phyloP scores from a whole-genome alignment of 805 yeast species.

The Barnettozyma siamensis region DNA sequence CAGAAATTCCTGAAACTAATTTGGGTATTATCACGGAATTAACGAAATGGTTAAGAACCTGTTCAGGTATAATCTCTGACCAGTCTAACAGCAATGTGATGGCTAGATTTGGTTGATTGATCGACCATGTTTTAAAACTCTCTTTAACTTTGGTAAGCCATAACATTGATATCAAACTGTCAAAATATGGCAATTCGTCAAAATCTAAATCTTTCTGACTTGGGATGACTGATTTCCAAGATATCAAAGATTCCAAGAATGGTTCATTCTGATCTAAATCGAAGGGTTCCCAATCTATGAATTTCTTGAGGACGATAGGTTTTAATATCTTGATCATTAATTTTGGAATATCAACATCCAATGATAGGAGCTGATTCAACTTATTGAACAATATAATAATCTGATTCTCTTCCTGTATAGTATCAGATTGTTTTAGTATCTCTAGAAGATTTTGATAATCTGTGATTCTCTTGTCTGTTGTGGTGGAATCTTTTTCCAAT shows the following conservation, averaged over 20 bases:
- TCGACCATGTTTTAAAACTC: slow-evolving; percentile 32
- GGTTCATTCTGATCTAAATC: slow-evolving; percentile 24
- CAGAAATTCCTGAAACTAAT: slow-evolving; percentile 28
- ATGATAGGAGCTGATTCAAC: background rate
- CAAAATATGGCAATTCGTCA: slow-evolving; percentile 25
- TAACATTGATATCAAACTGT: slow-evolving; percentile 28
- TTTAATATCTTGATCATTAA: slow-evolving; percentile 19
- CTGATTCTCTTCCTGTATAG: background rate
- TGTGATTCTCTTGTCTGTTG: background rate
- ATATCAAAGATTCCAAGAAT: slow-evolving; percentile 26
- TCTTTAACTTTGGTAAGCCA: slow-evolving; percentile 32
- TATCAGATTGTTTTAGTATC: background rate
- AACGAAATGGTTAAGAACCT: slow-evolving; percentile 26
- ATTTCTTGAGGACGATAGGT: slow-evolving; percentile 11
- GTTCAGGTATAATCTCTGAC: slow-evolving; percentile 31
- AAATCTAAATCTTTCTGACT: slow-evolving; percentile 1
- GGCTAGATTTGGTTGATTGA: slow-evolving; percentile 33
- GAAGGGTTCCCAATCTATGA: slow-evolving; percentile 32
- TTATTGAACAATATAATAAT: background rate
- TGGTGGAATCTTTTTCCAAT: background rate
- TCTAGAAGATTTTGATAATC: background rate
- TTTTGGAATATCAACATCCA: slow-evolving; percentile 10
- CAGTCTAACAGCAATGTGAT: slow-evolving; percentile 36
- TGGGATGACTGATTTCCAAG: slow-evolving; percentile 23
- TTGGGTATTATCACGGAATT: slow-evolving; percentile 32